Base-by-base conservation (phyloP, 2,329 filamentous ascomycete genomes). In the Stachybotrys chartarum region DNA sequence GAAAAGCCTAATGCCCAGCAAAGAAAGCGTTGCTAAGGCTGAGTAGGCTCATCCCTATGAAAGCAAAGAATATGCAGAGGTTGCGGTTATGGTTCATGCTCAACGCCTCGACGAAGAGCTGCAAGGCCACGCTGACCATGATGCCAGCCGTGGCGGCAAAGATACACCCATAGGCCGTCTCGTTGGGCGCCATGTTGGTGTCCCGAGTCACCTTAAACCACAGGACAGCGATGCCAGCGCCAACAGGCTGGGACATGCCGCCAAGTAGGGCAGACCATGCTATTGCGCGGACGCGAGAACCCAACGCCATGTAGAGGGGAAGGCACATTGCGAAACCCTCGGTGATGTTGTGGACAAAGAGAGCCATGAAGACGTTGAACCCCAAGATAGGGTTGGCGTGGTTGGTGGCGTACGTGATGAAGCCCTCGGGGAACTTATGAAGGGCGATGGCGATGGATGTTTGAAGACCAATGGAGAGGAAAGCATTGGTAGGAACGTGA, bases 271-370 rank as follows among this genome's bases (percentile, higher is more conserved):
- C 86, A 5, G 89, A 87, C 85, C 90, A 95, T 57, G 88, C 72
- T 75, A 97, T 94, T 17, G 94, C 93, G 63, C 86, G 87, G 67
- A 83, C 75, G 50, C 91, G 87, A 56, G 86, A 93, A 58, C 87
- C 82, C 35, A 97, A 82, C 1, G 94, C 94, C 65, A 99, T 88
- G 71, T 96, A 99, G 0, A 99, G 78, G 0, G 94, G 94, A 1
- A 99, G 75, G 0, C 91, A 91, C 81, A 99, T 88, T 58, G 92
- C 90, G 68, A 97, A 97, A 1, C 94, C 94, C 74, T 99, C 94
- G 31, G 91, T 92, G 65, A 99, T 96, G 74, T 97, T 99, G 79
- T 99, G 94, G 57, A 99, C 93, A 68, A 96, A 96, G 7, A 99
- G 81, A 0, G 94, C 93, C 70, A 97, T 83, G 74, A 99, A 99